phyloP scores from a whole-genome alignment of 257 asterid genomes.

The Echium plantagineum region DNA sequence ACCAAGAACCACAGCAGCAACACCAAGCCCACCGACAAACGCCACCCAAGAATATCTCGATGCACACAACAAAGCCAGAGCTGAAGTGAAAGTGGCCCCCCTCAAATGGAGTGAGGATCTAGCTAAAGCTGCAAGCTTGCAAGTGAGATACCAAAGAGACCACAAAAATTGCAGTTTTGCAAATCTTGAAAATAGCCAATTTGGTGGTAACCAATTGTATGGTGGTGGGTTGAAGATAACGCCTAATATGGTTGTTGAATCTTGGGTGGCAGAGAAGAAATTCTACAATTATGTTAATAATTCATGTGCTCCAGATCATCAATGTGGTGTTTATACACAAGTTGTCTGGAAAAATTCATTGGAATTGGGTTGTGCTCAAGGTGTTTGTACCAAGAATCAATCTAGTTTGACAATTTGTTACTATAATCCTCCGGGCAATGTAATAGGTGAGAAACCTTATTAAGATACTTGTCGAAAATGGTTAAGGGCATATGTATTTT shows the following conservation, averaged over 20 bases:
- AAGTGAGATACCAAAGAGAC: constrained; percentile 56
- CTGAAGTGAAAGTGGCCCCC: constrained; percentile 63
- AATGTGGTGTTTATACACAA: constrained; percentile 90
- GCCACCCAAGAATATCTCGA: constrained; percentile 37
- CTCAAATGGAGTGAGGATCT: constrained; percentile 57
- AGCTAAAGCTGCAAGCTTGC: constrained; percentile 61
- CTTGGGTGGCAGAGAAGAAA: constrained; percentile 72
- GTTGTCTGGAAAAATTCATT: constrained; percentile 71
- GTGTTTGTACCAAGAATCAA: constrained; percentile 30
- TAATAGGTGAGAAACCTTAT: constrained; percentile 85
- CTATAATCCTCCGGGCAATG: constrained; percentile 83
- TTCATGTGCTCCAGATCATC: constrained; percentile 41
- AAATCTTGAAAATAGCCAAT: constrained; percentile 29
- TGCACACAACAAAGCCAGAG: constrained; percentile 68
- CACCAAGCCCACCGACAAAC: constrained; percentile 11
- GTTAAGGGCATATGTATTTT: too few species aligned
- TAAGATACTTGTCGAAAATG: constrained; percentile 8
- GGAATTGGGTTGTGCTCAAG: constrained; percentile 75
- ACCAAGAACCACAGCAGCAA: not conserved
- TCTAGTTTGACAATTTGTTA: constrained; percentile 57
- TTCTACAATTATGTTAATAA: constrained; percentile 48
- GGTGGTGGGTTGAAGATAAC: constrained; percentile 40
- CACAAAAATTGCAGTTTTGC: constrained; percentile 61
- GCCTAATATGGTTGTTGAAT: constrained; percentile 53
- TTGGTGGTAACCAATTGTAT: constrained; percentile 78